Conservation (phyloP, 129 eudicot species). For the Artemisia argyi region DNA sequence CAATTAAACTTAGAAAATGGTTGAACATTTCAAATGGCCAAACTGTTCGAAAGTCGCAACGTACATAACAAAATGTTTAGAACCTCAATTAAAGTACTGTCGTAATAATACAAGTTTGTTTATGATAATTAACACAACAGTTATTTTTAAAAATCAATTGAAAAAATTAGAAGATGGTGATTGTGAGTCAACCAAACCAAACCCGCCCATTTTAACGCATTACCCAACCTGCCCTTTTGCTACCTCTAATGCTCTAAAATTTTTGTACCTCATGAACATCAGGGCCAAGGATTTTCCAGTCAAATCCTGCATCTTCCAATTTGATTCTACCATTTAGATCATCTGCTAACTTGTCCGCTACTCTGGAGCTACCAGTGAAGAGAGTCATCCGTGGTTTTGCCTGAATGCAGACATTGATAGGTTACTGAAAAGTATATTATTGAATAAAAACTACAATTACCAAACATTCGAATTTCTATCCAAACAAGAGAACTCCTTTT, state of each 20-base stretch:
- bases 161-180: not conserved
- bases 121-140: not conserved
- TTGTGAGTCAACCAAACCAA: not conserved
- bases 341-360: constrained; percentile 82
- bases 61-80: too few relatives aligned
- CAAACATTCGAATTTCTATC: not conserved
- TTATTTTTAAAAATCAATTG: not conserved
- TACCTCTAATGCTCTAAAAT: not conserved
- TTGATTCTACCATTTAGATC: constrained; percentile 82
- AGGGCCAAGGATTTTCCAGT: constrained; percentile 99
- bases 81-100: not conserved
- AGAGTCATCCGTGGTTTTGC: constrained; percentile 97
- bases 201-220: not conserved
- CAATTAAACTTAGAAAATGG: too few relatives aligned
- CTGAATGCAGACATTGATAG: constrained; percentile 31
- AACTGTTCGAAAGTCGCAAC: too few relatives aligned
- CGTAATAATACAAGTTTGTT: not conserved
- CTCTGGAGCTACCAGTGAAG: constrained; percentile 95
- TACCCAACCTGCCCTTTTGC: not conserved
- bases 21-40: too few relatives aligned
- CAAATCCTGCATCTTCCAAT: constrained; percentile 99
- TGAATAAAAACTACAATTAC: not conserved
- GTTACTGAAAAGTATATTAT: constrained; percentile 6
- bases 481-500: not conserved
- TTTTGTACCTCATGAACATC: constrained; percentile 86